These are phyloP conservation scores for Knoxdaviesia capensis DNA, from an alignment of 2,329 filamentous ascomycete species.

Conservation along the genomic window DNA sequence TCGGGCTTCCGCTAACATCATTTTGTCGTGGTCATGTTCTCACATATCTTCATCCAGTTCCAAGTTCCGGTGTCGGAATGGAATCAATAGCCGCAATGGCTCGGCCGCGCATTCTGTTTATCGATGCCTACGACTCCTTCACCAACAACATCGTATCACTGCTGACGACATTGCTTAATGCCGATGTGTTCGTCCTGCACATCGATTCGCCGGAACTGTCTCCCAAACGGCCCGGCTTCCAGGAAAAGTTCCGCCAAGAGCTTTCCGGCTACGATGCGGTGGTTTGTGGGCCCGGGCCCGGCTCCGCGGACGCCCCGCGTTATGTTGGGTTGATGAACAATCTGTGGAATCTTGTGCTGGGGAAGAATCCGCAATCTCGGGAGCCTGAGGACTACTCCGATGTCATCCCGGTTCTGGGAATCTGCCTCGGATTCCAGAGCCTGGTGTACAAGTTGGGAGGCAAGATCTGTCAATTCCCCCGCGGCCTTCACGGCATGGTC, in stretches of 20 bases:
- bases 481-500: conserved; percentile 69
- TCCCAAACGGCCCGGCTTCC: conserved; percentile 19
- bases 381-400: conserved; percentile 20
- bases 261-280: conserved; percentile 56
- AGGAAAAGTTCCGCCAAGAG: conserved; percentile 13
- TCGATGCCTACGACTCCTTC: conserved; percentile 95
- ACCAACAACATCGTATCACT: conserved; percentile 85
- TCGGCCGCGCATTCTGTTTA: conserved; percentile 48
- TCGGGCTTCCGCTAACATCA: too few relatives aligned
- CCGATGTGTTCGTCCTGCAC: conserved; percentile 43
- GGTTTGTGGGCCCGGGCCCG: conserved; percentile 79
- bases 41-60: too few relatives aligned
- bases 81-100: conserved; percentile 8
- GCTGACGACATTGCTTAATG: conserved; percentile 47
- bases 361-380: not conserved
- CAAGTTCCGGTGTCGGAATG: not conserved
- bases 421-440: conserved; percentile 80
- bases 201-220: conserved; percentile 42
- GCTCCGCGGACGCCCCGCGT: conserved; percentile 47
- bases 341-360: conserved; percentile 42
- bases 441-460: conserved; percentile 50
- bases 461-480: conserved; percentile 40
- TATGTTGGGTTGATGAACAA: conserved; percentile 69
- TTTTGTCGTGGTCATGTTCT: too few relatives aligned
- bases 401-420: conserved; percentile 60